Percentiles rank a stretch among this genome's conserved stretches.
These are phyloP conservation scores for Kwoniella bestiolae DNA, from an alignment of 768 basidiomycete species.

Conservation along the genomic window DNA sequence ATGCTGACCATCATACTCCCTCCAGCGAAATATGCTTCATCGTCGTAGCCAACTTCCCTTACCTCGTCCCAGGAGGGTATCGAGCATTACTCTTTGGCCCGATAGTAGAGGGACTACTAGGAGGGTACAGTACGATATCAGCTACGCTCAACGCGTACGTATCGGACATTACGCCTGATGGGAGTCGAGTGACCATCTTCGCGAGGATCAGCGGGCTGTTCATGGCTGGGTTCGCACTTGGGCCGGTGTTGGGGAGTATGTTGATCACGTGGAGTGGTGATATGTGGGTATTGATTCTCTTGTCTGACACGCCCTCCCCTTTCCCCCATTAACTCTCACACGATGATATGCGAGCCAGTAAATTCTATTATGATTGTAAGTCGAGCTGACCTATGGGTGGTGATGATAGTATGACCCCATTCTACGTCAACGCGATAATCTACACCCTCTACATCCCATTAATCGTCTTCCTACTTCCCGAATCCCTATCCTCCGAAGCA, in stretches of 20 bases:
- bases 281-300: constrained; percentile 49
- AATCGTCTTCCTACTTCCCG: constrained; percentile 66
- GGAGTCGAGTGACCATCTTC: constrained; percentile 51
- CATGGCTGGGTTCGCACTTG: constrained; percentile 75
- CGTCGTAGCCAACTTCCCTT: constrained; percentile 72
- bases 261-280: constrained; percentile 65
- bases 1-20: neutral
- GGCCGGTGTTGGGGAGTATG: constrained; percentile 73
- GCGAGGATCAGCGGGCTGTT: constrained; percentile 76
- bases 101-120: constrained; percentile 75
- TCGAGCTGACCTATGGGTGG: too few species aligned
- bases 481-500: constrained; percentile 66
- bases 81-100: constrained; percentile 77
- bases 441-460: constrained; percentile 68
- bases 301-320: too few species aligned
- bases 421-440: constrained; percentile 67
- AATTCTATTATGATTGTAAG: neutral
- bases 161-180: constrained; percentile 55
- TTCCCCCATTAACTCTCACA: neutral
- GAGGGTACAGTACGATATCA: constrained; percentile 72
- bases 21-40: constrained; percentile 76
- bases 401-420: constrained; percentile 63
- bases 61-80: constrained; percentile 66
- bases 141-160: constrained; percentile 67
- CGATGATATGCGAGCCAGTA: too few species aligned